These are phyloP conservation scores for Coemansia sp. DNA, from an alignment of 192 early-diverging fungal genomes.

Conservation along the genomic window DNA sequence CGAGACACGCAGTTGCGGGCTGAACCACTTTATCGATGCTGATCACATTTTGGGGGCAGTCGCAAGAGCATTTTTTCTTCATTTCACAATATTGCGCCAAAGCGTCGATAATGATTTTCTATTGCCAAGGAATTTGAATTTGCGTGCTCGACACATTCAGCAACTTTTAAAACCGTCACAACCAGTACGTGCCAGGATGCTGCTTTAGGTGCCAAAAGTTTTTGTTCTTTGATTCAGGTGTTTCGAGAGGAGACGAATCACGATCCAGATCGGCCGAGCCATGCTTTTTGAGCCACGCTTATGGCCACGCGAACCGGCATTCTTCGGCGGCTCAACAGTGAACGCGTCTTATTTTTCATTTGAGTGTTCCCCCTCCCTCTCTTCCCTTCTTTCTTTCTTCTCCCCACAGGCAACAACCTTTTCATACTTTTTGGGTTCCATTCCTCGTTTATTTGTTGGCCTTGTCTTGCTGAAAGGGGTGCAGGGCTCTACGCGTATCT, in stretches of 20 bases:
- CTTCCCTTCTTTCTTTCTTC: constrained; percentile 2
- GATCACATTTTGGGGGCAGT: no score
- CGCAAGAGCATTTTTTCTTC: no score
- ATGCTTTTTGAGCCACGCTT: neutral
- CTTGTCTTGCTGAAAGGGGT: no score
- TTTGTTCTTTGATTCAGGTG: neutral
- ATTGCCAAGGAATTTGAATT: no score
- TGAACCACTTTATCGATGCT: no score
- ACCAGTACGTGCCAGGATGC: neutral
- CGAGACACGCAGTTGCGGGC: no score
- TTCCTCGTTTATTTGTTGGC: neutral
- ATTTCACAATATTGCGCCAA: no score
- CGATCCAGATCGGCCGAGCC: constrained; percentile 10
- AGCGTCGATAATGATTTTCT: no score
- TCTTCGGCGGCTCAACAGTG: neutral
- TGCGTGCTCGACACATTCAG: no score
- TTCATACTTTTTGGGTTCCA: neutral
- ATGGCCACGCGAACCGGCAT: neutral
- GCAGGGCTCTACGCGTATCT: neutral
- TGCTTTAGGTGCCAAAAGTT: neutral
- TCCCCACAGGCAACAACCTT: neutral
- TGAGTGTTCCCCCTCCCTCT: neutral
- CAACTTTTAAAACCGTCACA: neutral
- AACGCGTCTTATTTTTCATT: constrained; percentile 3
- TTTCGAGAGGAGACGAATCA: neutral